Conservation (phyloP, 805 yeast species). For the Huiozyma sinensis region DNA sequence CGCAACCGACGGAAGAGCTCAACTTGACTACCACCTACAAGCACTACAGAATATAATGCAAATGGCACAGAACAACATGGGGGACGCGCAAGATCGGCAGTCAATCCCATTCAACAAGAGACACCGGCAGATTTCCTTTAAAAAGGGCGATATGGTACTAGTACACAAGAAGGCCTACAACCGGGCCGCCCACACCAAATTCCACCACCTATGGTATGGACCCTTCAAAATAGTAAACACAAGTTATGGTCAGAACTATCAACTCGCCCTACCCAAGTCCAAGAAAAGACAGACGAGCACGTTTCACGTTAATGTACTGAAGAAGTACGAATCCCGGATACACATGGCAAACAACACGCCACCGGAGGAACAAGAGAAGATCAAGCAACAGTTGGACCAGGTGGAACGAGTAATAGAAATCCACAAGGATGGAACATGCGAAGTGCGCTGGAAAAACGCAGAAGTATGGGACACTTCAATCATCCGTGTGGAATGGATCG, state of each 20-base stretch:
- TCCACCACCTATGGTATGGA: constrained; percentile 3
- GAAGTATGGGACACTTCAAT: constrained; percentile 3
- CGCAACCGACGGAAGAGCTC: background rate
- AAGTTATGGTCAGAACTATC: background rate
- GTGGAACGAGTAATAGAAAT: background rate
- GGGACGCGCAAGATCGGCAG: background rate
- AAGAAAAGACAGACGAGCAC: background rate
- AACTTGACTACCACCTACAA: background rate
- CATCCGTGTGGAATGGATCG: background rate
- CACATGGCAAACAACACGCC: background rate
- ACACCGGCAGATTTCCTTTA: background rate
- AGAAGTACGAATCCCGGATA: background rate
- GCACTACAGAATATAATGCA: background rate
- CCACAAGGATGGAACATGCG: background rate
- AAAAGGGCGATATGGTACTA: background rate
- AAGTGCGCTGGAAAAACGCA: background rate
- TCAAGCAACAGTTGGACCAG: background rate
- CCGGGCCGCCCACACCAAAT: background rate
- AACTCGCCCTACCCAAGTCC: background rate
- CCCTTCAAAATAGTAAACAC: background rate
- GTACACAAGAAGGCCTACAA: constrained; percentile 1
- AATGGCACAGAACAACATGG: background rate
- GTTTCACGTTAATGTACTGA: background rate
- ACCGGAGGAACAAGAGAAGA: background rate
- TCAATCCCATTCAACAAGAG: background rate